phyloP scores from a whole-genome alignment of 441 rosid species.

The Populus hybrid region DNA sequence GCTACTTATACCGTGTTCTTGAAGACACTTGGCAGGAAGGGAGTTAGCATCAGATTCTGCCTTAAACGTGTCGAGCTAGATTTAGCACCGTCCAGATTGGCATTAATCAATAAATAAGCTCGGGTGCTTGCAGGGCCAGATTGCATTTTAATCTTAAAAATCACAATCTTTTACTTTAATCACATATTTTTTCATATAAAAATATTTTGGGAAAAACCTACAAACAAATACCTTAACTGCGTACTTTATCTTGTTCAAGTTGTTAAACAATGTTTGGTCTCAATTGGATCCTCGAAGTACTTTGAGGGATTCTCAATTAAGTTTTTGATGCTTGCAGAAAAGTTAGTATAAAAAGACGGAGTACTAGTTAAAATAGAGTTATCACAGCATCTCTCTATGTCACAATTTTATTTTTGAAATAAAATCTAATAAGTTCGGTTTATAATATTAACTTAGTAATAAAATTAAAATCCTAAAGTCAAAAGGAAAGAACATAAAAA shows the following conservation, averaged over 20 bases:
- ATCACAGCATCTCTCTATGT: no score
- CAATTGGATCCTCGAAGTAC: background rate
- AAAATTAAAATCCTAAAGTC: no score
- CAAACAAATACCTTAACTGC: background rate
- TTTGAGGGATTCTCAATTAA: background rate
- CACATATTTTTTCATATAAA: background rate
- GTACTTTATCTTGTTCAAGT: background rate
- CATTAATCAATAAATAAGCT: background rate
- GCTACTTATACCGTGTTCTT: background rate
- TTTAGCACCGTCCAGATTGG: slow-evolving; percentile 43
- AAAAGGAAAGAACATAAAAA: no score
- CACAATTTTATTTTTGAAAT: no score
- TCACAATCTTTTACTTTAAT: background rate
- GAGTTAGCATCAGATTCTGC: slow-evolving; percentile 38
- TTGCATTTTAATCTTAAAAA: background rate
- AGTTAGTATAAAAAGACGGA: no score
- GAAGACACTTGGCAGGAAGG: slow-evolving; percentile 41
- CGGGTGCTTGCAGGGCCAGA: background rate
- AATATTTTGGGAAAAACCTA: background rate
- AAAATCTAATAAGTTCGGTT: no score
- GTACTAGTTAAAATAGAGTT: no score
- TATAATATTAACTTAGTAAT: no score
- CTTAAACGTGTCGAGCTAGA: slow-evolving; percentile 35
- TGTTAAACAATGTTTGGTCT: background rate
- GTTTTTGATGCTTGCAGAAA: background rate